Conservation (phyloP, 108 stramenopile genomes). For the Nannochloropsis salina region DNA sequence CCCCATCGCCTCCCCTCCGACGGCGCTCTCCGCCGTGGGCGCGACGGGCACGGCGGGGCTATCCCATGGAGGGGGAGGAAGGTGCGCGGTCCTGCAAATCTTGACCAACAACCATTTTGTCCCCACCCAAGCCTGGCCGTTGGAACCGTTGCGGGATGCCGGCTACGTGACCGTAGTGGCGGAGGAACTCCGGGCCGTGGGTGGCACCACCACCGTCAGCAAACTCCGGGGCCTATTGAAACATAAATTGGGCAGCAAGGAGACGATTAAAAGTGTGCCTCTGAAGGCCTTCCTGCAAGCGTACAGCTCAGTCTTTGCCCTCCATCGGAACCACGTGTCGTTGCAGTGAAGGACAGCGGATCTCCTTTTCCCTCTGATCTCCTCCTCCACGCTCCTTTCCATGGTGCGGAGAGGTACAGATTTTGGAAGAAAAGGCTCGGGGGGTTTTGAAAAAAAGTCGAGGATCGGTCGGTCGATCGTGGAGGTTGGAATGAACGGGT, state of each 20-base stretch:
- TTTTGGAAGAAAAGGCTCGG: no score
- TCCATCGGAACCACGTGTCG: background rate
- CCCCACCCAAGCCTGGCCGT: background rate
- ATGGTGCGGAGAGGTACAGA: background rate
- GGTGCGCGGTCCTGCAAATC: background rate
- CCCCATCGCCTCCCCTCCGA: background rate
- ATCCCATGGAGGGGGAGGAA: background rate
- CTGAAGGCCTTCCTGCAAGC: background rate
- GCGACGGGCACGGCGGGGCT: background rate
- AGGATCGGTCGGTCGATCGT: no score
- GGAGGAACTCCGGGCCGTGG: background rate
- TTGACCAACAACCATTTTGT: slow-evolving; percentile 9
- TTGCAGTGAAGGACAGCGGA: background rate
- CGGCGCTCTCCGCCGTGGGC: background rate
- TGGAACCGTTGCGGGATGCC: background rate
- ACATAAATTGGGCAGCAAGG: background rate
- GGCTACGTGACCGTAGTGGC: background rate
- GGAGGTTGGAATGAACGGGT: no score
- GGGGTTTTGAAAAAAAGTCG: no score
- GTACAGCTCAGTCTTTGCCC: background rate
- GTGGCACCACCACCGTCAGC: background rate
- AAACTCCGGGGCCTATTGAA: background rate
- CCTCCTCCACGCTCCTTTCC: background rate
- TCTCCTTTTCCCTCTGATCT: background rate
- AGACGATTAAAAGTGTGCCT: background rate